Base-by-base conservation (phyloP, 345 rosid genomes). In the Eucalyptus pauciflora region DNA sequence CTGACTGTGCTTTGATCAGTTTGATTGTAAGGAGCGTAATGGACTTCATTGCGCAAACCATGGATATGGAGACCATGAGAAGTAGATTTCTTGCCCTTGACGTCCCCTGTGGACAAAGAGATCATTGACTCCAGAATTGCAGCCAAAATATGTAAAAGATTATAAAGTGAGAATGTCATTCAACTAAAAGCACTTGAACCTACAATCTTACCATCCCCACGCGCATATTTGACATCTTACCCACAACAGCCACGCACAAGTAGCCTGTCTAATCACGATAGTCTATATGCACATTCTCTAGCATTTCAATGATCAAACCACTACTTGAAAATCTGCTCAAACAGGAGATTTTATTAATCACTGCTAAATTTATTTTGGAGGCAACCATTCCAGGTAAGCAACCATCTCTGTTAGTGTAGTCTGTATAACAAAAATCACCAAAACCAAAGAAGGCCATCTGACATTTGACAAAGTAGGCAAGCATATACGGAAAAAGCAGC, bases 1-100 rank as follows among this genome's bases (percentile, higher is more conserved):
- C 89, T 94, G 87, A 89, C 88, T 95, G 88, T 94, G 89, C 92
- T 91, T 89, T 94, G 94, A 89, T 93, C 93, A 87, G 95, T 88
- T 87, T 88, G 90, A 89, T 91, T 88, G 45, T 89, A 51, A 37
- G 95, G 91, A 85, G 90, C 89, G 62, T 94, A 94, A 87, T 88
- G 93, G 90, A 91, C 91, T 94, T 90, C 92, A 86, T 91, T 94
- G 50, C 91, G 91, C 80, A 91, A 91, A 90, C 81, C 90, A 81
- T 94, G 94, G 46, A 76, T 89, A 71, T 95, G 89, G 87, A 89
- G 88, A 92, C 89, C 90, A 86, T 87, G 94, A 89, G 93, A 89
- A 92, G 86, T 90, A 92, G 95, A 91, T 51, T 54, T 91, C 88
- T 87, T 93, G 88, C 92, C 94, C 91, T 90, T 95, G 50, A 81